Base-by-base conservation (phyloP, 305 asterid genomes). In the Caryopteris hybrid region DNA sequence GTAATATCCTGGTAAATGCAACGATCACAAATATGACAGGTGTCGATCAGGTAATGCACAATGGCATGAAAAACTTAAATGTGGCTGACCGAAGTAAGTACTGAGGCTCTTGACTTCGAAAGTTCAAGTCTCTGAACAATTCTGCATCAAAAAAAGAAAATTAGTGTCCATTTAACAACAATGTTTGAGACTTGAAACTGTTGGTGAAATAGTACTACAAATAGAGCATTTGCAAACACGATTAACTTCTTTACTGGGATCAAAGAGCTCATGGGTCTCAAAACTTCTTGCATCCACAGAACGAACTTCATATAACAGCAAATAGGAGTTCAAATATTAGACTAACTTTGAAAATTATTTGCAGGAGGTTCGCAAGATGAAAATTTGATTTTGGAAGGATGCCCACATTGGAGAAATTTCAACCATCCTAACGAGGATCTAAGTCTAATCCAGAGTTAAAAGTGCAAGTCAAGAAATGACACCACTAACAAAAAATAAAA, bases 71-170 rank as follows among this genome's bases (percentile, higher is more conserved):
- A 58, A 50, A 62, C 53, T 43, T 31, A 63, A 76, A 68, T 36
- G 67, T 29, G 38, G 74, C 97, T 78, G 76, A 93, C 97, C 86
- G 96, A 94, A 69, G 97, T 78, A 73, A 94, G 92, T 52, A 94
- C 96, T 66, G 99, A 91, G 76, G 99, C 99, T 82, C 96, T 89
- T 68, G 97, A 94, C 79, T 89, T 94, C 69, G 96, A 80, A 74
- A 94, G 95, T 64, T 94, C 97, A 50, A 94, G 94, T 73, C 92
- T 89, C 78, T 91, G 97, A 76, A 94, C 96, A 72, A 84, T 81
- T 86, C 99, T 93, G 92, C 85, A 81, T 55, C 38, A 59, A 66
- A 56, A 16, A 53, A 21, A 59, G 18, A 11, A 16, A 67, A 53
- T 38, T 38, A 31, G 53, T 27, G 41, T 51, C 50, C 46, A 64